Evolutionary conservation across 208 protist species (phyloP), one percentile per base, ranked within the genome.

Genomic region (Trypanosomatidae sp.): DNA sequence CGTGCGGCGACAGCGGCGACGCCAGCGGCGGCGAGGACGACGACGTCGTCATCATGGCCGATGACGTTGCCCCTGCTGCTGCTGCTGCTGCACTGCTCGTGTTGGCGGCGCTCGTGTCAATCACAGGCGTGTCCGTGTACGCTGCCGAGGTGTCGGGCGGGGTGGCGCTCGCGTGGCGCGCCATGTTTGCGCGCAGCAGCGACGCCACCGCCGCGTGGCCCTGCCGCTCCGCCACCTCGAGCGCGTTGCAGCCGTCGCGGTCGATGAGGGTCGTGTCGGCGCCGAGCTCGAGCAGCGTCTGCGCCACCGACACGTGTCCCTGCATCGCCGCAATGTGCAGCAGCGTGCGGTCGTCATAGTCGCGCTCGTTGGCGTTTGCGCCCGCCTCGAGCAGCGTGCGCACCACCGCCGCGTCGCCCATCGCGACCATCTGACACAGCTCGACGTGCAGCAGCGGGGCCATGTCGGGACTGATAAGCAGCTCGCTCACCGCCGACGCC

Each of bases 291-390:
- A 89, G 61, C 3, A 92, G 64, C 2, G 81, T 19, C 23, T 66
- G 55, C 6, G 80, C 76, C 0, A 88, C 71, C 1, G 64, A 48
- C 0, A 61, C 44, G 32, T 66, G 72, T 0, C 77, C 76, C 40
- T 73, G 69, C 49, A 64, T 56, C 46, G 56, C 61, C 27, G 84
- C 84, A 26, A 92, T 79, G 53, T 92, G 84, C 18, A 92, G 68
- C 16, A 84, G 65, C 2, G 84, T 84, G 20, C 71, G 63, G 22
- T 61, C 68, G 47, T 92, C 64, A 58, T 92, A 92, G 47, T 92
- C 84, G 24, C 62, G 53, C 28, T 60, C 74, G 56, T 92, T 85
- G 11, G 75, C 68, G 41, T 92, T 70, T 1, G 66, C 74, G 8
- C 84, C 84, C 25, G 73, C 58, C 37, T 70, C 61, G 8, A 92